Percentiles rank a stretch among this genome's conserved stretches.
These are phyloP conservation scores for Triticum dicoccoides DNA, from an alignment of 176 grass and related monocot genomes.

Conservation along the genomic window DNA sequence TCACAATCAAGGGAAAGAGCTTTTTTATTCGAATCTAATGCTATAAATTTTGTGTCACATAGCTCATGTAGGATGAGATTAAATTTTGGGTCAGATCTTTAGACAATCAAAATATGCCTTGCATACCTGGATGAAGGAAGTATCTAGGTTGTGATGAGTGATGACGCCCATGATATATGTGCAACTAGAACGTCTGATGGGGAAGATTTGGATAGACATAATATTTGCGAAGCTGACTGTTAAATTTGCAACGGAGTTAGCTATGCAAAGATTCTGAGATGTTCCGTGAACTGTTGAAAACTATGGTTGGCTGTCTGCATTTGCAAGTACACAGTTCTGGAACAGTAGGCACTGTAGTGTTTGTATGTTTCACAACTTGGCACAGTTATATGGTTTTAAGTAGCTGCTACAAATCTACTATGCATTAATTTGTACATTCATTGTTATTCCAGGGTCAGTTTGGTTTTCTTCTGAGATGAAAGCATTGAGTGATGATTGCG, in stretches of 20 bases:
- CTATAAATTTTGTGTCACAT: neutral
- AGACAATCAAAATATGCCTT: neutral
- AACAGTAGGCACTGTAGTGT: neutral
- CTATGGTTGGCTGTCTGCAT: neutral
- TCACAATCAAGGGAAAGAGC: neutral
- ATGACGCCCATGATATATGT: neutral
- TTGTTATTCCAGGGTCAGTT: constrained; percentile 75
- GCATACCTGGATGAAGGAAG: neutral
- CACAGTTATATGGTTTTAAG: neutral
- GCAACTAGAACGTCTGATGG: neutral
- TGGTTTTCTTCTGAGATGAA: constrained; percentile 99
- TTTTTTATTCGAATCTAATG: neutral
- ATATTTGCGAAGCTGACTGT: neutral
- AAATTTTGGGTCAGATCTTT: neutral
- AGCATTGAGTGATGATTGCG: constrained; percentile 94
- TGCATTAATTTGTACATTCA: neutral
- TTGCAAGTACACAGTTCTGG: neutral
- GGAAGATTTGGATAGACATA: neutral
- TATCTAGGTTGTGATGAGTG: neutral
- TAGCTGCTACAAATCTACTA: neutral
- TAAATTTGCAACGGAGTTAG: neutral
- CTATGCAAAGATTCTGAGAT: neutral
- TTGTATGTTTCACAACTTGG: neutral
- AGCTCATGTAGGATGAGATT: neutral
- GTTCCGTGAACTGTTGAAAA: neutral